phyloP scores from a whole-genome alignment of 2,329 filamentous ascomycete genomes.

The Talaromyces funiculosus region DNA sequence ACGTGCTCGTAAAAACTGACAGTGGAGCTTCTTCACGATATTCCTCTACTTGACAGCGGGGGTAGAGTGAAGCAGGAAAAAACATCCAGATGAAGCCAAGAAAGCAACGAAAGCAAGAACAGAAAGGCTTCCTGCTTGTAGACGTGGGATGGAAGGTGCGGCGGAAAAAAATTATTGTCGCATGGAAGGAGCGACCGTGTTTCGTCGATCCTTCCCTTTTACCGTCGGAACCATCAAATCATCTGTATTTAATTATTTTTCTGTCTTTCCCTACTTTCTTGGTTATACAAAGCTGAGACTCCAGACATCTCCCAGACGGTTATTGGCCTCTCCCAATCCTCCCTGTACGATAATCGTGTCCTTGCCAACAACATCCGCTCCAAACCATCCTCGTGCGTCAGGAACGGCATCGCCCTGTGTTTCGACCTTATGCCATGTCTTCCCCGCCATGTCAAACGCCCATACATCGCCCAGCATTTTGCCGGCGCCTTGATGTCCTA shows the following conservation, averaged over 20 bases:
- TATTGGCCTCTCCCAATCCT: constrained; percentile 49
- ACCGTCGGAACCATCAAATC: neutral
- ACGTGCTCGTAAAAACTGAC: neutral
- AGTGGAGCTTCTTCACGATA: neutral
- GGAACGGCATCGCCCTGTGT: constrained; percentile 27
- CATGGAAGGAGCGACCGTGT: too few relatives aligned
- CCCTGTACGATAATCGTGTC: constrained; percentile 44
- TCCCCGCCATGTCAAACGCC: constrained; percentile 37
- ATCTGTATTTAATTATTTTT: neutral
- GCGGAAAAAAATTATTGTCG: too few relatives aligned
- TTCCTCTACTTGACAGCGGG: too few relatives aligned
- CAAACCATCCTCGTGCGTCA: constrained; percentile 49
- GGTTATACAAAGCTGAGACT: constrained; percentile 1
- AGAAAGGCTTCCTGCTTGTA: too few relatives aligned
- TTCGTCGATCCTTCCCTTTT: neutral
- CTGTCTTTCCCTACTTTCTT: neutral
- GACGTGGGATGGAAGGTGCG: too few relatives aligned
- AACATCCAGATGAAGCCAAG: neutral
- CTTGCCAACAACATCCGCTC: constrained; percentile 39
- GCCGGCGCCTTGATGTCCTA: constrained; percentile 51
- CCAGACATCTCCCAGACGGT: constrained; percentile 49
- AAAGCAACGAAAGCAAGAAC: too few relatives aligned
- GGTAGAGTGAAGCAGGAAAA: neutral
- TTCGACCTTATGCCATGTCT: constrained; percentile 32
- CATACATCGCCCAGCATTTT: constrained; percentile 53